Conservation (phyloP, 2,329 filamentous ascomycete species). For the Sclerotinia spermophila region DNA sequence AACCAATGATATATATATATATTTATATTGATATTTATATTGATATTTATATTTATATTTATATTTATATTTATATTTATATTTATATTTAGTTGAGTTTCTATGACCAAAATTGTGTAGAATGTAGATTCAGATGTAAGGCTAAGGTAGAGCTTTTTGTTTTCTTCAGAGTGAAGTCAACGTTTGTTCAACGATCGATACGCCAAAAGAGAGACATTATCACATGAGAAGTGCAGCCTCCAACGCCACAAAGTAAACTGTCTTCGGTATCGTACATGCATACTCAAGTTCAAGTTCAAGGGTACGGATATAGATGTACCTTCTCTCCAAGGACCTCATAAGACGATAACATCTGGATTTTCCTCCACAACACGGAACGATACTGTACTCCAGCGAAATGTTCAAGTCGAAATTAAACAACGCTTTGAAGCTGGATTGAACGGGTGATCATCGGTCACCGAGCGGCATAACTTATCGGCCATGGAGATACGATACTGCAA, state of each 20-base stretch:
- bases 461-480: conserved; percentile 1
- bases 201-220: background rate
- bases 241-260: background rate
- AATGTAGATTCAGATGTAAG: too few relatives aligned
- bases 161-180: background rate
- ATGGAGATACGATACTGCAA: conserved; percentile 9
- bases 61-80: too few relatives aligned
- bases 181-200: background rate
- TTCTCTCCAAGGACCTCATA: background rate
- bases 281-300: background rate
- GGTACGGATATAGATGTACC: background rate
- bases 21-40: too few relatives aligned
- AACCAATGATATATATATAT: too few relatives aligned
- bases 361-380: background rate
- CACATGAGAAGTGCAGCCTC: background rate
- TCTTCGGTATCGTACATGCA: background rate
- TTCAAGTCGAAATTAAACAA: background rate
- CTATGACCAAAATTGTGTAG: background rate
- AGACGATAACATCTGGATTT: background rate
- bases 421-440: background rate
- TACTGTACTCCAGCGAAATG: background rate
- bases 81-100: background rate
- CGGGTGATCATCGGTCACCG: background rate
- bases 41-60: too few relatives aligned
- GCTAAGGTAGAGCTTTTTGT: too few relatives aligned